These are phyloP conservation scores for Testicularia cyperi DNA, from an alignment of 1,284 basidiomycete genomes.

Conservation along the genomic window DNA sequence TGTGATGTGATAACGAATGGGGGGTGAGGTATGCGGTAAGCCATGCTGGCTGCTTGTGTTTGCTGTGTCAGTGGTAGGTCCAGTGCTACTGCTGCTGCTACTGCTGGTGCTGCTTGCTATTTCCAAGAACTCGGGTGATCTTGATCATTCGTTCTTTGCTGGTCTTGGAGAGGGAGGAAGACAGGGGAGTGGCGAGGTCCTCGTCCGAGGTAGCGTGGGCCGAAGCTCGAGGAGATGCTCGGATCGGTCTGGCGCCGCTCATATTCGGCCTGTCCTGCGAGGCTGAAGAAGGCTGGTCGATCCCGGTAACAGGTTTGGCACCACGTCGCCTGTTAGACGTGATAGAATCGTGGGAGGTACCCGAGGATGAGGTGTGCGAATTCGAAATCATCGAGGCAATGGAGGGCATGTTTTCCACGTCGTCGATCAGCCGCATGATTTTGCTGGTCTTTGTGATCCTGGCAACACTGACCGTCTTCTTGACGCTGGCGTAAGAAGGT, in stretches of 20 bases:
- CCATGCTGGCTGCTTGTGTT: too few species aligned
- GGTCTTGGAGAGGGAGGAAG: conserved; percentile 12
- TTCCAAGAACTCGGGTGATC: conserved; percentile 25
- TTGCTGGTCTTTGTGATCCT: conserved; percentile 27
- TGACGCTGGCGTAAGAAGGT: conserved; percentile 1
- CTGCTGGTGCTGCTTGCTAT: conserved; percentile 2
- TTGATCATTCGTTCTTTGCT: conserved; percentile 20
- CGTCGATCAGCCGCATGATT: conserved; percentile 36
- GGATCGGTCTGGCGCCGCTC: too few species aligned
- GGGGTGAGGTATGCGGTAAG: too few species aligned
- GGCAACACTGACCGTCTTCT: conserved; percentile 13
- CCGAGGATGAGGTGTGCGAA: neutral
- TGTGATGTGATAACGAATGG: too few species aligned
- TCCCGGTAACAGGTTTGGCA: too few species aligned
- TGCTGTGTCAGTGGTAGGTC: too few species aligned
- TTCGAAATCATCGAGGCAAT: conserved; percentile 4
- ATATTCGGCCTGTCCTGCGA: neutral
- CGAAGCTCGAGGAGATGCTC: too few species aligned
- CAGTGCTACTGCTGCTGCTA: too few species aligned
- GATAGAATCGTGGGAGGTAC: too few species aligned
- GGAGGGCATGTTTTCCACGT: conserved; percentile 17
- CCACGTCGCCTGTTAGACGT: too few species aligned
- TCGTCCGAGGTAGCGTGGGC: too few species aligned
- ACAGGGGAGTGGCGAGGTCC: too few species aligned
- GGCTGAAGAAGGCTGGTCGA: neutral